A percentile compares a stretch with the other conserved stretches of the same genome.
These are phyloP conservation scores for Striga hermonthica DNA, from an alignment of 305 asterid species.

Conservation along the genomic window DNA sequence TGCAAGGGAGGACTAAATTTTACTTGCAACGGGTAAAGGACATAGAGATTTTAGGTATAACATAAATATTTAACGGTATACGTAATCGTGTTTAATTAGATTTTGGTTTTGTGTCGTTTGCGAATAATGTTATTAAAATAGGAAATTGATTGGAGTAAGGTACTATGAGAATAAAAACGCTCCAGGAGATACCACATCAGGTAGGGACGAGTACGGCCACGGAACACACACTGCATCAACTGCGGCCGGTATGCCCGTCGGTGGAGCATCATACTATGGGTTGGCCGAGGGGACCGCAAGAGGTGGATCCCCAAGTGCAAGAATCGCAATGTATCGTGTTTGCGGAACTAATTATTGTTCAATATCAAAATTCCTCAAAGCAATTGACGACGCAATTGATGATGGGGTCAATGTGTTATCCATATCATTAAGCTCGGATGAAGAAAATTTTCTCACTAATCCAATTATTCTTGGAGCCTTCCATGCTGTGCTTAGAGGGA, in stretches of 20 bases:
- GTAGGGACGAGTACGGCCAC: constrained; percentile 57
- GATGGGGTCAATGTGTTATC: constrained; percentile 76
- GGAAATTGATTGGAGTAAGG: constrained; percentile 71
- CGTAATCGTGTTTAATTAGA: background rate
- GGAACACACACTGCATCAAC: constrained; percentile 68
- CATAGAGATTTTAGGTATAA: background rate
- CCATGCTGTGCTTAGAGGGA: constrained; percentile 66
- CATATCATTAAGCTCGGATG: constrained; percentile 49
- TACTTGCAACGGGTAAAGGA: constrained; percentile 67
- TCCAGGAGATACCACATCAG: constrained; percentile 31
- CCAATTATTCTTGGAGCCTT: constrained; percentile 68
- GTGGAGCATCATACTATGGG: constrained; percentile 58
- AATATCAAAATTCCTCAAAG: constrained; percentile 66
- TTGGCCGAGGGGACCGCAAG: constrained; percentile 55
- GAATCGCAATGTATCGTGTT: constrained; percentile 69
- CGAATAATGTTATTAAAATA: background rate
- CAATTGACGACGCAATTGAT: constrained; percentile 65
- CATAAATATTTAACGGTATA: no score
- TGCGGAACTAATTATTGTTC: constrained; percentile 46
- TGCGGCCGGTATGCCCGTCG: constrained; percentile 51
- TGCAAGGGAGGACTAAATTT: constrained; percentile 27
- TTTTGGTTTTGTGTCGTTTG: background rate
- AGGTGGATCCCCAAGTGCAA: constrained; percentile 60
- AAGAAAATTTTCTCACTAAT: constrained; percentile 41
- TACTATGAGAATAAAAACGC: constrained; percentile 31